Conservation (phyloP, 2,329 filamentous ascomycete species). For the Lasiodiplodia gonubiensis region DNA sequence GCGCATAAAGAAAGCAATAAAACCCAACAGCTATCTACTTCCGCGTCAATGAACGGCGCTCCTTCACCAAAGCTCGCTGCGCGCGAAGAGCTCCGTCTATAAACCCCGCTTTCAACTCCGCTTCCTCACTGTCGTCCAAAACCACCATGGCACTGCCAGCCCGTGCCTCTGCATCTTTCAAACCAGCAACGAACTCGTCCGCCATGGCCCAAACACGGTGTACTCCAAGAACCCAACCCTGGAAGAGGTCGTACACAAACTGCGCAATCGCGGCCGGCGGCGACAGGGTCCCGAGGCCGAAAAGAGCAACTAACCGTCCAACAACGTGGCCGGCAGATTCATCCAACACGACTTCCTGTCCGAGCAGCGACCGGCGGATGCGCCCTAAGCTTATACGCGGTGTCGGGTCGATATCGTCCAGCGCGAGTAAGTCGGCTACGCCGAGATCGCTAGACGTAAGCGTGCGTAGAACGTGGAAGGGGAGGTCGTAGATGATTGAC, state of each 20-base stretch:
- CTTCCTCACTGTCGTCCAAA: background rate
- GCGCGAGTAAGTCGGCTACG: background rate
- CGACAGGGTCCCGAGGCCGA: background rate
- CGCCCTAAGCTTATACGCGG: background rate
- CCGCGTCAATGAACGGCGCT: background rate
- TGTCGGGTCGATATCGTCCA: conserved; percentile 2
- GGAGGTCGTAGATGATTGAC: background rate
- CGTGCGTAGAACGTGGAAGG: background rate
- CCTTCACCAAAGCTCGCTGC: background rate
- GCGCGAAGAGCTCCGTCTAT: background rate
- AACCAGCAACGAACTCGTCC: background rate
- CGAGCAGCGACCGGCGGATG: background rate
- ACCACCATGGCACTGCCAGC: background rate
- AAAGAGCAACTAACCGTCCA: background rate
- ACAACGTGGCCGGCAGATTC: background rate
- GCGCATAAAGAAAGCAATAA: too few species aligned
- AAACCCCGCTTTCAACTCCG: background rate
- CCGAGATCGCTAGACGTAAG: background rate
- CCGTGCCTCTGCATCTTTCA: background rate
- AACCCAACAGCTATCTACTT: too few species aligned
- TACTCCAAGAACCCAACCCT: background rate
- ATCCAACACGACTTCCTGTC: background rate
- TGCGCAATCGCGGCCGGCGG: background rate
- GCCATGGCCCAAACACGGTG: background rate
- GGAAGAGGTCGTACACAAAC: conserved; percentile 9